A percentile compares a stretch with the other conserved stretches of the same genome.
phyloP scores from a whole-genome alignment of 164 flowering plant species.

The Saururus chinensis region DNA sequence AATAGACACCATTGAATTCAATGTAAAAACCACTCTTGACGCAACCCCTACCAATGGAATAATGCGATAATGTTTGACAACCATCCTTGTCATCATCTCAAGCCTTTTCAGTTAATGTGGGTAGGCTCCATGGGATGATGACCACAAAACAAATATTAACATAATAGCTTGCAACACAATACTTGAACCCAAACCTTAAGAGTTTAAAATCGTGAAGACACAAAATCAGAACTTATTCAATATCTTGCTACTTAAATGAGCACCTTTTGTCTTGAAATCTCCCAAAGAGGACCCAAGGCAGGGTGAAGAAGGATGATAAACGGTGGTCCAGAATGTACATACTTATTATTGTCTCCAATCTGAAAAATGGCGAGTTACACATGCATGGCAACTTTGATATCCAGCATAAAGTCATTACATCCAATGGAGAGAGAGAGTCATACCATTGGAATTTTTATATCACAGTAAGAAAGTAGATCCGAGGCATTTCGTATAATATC shows the following conservation, averaged over 20 bases:
- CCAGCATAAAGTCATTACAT: background rate
- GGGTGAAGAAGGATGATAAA: constrained; percentile 85
- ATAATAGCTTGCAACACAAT: no score
- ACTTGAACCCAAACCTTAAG: background rate
- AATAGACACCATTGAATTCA: no score
- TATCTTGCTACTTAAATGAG: background rate
- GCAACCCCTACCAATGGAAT: no score
- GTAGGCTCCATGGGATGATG: no score
- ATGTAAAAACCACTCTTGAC: no score
- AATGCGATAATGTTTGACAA: no score
- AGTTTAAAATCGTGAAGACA: no score
- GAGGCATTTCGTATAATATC: constrained; percentile 86
- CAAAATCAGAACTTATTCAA: background rate
- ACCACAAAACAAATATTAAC: no score
- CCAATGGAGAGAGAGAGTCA: background rate
- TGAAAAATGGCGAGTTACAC: constrained; percentile 14
- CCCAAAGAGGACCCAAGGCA: constrained; percentile 96
- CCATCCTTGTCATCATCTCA: background rate
- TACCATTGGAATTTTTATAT: constrained; percentile 71
- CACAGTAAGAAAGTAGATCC: constrained; percentile 69
- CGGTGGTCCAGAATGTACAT: constrained; percentile 72
- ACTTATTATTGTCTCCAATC: constrained; percentile 60
- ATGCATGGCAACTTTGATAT: background rate
- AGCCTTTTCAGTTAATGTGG: background rate
- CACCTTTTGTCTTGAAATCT: constrained; percentile 86